These are phyloP conservation scores for Chenopodium berlandieri DNA, from an alignment of 148 eudicot species.

Conservation along the genomic window DNA sequence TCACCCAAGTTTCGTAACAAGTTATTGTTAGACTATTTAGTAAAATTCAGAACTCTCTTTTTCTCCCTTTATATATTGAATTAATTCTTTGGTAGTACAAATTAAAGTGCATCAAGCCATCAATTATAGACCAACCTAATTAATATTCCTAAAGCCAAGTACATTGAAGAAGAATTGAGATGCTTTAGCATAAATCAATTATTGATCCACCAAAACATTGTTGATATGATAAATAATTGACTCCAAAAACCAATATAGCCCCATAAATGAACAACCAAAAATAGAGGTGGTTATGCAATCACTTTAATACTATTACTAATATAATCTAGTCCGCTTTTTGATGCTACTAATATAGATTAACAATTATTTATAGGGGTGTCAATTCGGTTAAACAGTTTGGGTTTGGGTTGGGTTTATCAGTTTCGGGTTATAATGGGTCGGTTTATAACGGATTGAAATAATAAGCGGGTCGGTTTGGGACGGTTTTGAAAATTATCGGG, in stretches of 20 bases:
- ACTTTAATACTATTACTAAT: not conserved
- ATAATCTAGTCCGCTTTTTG: not conserved
- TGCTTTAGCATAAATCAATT: not conserved
- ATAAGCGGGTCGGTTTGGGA: too few relatives aligned
- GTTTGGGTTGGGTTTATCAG: too few relatives aligned
- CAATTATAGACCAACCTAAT: not conserved
- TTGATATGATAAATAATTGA: not conserved
- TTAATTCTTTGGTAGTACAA: not conserved
- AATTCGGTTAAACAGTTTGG: too few relatives aligned
- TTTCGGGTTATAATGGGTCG: too few relatives aligned
- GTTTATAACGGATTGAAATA: too few relatives aligned
- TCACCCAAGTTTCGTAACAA: not conserved
- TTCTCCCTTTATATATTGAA: not conserved
- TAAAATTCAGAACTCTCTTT: too few relatives aligned
- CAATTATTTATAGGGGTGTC: too few relatives aligned
- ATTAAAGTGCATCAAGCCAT: not conserved
- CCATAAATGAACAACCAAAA: not conserved
- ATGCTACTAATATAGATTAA: not conserved
- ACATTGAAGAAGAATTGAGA: not conserved
- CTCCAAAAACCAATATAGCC: not conserved
- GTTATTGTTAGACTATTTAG: too few relatives aligned
- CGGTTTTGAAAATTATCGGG: too few relatives aligned
- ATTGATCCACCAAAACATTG: conserved; percentile 14
- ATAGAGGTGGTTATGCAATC: not conserved
- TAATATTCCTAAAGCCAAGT: not conserved